These are phyloP conservation scores for Ustilago tritici DNA, from an alignment of 1,284 basidiomycete genomes.

Conservation along the genomic window DNA sequence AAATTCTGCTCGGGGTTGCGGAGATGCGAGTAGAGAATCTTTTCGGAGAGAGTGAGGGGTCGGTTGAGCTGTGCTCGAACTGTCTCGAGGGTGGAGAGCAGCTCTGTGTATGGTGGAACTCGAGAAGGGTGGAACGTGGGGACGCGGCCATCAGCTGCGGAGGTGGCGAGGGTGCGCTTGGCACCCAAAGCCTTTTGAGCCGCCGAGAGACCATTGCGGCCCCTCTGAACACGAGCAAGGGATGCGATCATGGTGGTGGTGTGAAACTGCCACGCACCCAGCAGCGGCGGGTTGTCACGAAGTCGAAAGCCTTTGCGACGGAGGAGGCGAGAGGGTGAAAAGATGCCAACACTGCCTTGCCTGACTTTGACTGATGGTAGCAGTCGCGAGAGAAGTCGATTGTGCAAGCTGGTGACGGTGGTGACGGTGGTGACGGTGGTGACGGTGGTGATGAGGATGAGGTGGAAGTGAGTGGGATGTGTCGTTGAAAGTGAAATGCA, in stretches of 20 bases:
- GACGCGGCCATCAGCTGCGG: slow-evolving; percentile 39
- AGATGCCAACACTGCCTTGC: neutral
- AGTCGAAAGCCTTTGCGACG: neutral
- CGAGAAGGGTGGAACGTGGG: slow-evolving; percentile 64
- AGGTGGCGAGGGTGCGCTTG: slow-evolving; percentile 42
- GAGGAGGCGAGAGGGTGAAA: neutral
- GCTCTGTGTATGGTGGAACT: slow-evolving; percentile 82
- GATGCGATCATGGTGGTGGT: slow-evolving; percentile 39
- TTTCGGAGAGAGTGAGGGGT: slow-evolving; percentile 94
- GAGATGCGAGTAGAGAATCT: slow-evolving; percentile 96
- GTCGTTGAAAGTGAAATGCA: neutral
- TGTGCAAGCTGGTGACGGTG: neutral
- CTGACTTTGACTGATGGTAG: neutral
- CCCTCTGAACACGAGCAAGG: slow-evolving; percentile 44
- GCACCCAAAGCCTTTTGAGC: slow-evolving; percentile 43
- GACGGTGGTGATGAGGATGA: neutral
- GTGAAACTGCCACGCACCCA: slow-evolving; percentile 7
- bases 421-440: neutral
- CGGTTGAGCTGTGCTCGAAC: slow-evolving; percentile 81
- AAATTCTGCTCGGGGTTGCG: slow-evolving; percentile 79
- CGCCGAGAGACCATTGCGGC: slow-evolving; percentile 34
- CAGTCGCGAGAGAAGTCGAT: neutral
- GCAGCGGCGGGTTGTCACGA: neutral
- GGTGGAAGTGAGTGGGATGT: neutral
- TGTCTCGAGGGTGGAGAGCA: slow-evolving; percentile 80